phyloP scores from a whole-genome alignment of 805 yeast genomes.

The Komagataella populi region DNA sequence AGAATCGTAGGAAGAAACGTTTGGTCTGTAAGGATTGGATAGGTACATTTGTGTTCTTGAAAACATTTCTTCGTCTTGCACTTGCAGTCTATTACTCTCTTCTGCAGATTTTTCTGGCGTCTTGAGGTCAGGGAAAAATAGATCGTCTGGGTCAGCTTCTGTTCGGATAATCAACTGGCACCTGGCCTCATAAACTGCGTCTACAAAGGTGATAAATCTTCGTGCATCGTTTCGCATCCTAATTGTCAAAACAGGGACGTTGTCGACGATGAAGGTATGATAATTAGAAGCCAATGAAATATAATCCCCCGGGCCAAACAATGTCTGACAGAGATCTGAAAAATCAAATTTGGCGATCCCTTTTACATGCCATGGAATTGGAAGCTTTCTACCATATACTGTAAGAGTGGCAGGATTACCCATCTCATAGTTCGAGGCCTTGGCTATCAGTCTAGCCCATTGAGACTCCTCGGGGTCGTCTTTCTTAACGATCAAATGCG shows the following conservation, averaged over 20 bases:
- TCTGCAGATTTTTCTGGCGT: slow-evolving; percentile 2
- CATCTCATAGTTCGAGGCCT: slow-evolving; percentile 1
- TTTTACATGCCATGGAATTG: slow-evolving; percentile 27
- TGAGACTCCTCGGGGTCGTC: slow-evolving; percentile 12
- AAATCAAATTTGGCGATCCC: slow-evolving; percentile 38
- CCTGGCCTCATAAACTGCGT: slow-evolving; percentile 56
- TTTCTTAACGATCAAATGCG: slow-evolving; percentile 21
- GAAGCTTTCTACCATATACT: slow-evolving; percentile 43
- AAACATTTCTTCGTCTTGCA: slow-evolving; percentile 58
- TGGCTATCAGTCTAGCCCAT: slow-evolving; percentile 22
- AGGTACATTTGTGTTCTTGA: slow-evolving; percentile 48
- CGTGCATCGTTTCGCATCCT: slow-evolving; percentile 56
- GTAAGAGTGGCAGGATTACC: slow-evolving; percentile 16
- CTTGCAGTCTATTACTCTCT: slow-evolving; percentile 10
- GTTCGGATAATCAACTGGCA: slow-evolving; percentile 44
- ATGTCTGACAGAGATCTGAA: slow-evolving; percentile 37
- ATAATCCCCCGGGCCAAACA: slow-evolving; percentile 55
- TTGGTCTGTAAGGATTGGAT: slow-evolving; percentile 56
- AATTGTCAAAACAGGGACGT: slow-evolving; percentile 45
- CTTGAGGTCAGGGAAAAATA: slow-evolving; percentile 49
- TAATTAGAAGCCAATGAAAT: slow-evolving; percentile 51
- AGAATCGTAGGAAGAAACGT: slow-evolving; percentile 42
- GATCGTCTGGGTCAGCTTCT: slow-evolving; percentile 31
- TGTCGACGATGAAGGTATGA: slow-evolving; percentile 41
- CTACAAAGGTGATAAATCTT: slow-evolving; percentile 50